Percentiles rank a stretch among this genome's conserved stretches.
These are phyloP conservation scores for Cryptococcus sp. DNA, from an alignment of 1,284 basidiomycete genomes.

Conservation along the genomic window DNA sequence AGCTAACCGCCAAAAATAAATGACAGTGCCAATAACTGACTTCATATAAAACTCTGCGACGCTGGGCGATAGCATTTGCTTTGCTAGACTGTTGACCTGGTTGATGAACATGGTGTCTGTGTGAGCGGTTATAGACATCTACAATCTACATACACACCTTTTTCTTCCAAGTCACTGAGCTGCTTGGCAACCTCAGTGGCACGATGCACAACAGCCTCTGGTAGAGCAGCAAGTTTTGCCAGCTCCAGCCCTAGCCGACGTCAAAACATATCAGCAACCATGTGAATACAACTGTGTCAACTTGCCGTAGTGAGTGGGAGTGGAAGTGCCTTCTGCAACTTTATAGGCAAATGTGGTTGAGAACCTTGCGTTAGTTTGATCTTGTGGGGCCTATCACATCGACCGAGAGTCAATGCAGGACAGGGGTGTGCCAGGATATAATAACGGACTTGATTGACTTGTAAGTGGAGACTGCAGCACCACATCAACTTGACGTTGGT, in stretches of 20 bases:
- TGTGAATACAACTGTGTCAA: constrained; percentile 52
- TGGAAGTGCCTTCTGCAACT: constrained; percentile 42
- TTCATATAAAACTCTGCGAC: constrained; percentile 19
- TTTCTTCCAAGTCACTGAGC: constrained; percentile 61
- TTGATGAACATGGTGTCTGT: not conserved
- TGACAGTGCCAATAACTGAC: constrained; percentile 3
- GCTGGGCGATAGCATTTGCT: constrained; percentile 7
- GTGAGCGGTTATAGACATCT: not conserved
- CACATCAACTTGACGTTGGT: not conserved
- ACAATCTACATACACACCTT: constrained; percentile 36
- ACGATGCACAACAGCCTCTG: constrained; percentile 62
- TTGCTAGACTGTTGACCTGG: constrained; percentile 6
- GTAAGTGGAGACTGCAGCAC: constrained; percentile 66
- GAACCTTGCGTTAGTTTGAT: constrained; percentile 54
- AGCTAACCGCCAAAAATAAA: too few species aligned
- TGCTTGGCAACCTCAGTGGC: constrained; percentile 61
- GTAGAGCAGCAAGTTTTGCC: constrained; percentile 76
- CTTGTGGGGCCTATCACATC: constrained; percentile 8
- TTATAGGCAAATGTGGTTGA: constrained; percentile 75
- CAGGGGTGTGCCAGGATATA: not conserved
- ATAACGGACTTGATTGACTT: constrained; percentile 60
- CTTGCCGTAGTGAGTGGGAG: constrained; percentile 47
- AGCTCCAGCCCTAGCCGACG: constrained; percentile 69
- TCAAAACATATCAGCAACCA: not conserved
- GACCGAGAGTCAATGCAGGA: too few species aligned